phyloP scores from a whole-genome alignment of 257 asterid species.

The Nicotiana paniculata region DNA sequence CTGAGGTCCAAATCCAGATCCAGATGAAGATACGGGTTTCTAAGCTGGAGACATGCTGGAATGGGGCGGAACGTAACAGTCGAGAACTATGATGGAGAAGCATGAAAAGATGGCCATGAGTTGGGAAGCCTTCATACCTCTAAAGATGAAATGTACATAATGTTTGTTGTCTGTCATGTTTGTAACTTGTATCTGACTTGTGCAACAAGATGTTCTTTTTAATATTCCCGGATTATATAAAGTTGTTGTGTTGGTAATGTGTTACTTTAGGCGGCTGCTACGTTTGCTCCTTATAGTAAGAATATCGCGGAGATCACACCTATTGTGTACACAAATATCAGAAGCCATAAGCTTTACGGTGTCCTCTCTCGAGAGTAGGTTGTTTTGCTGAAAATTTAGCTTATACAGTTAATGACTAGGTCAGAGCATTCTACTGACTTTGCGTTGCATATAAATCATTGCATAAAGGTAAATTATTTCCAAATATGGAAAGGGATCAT shows the following conservation, averaged over 20 bases:
- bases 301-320: too few species aligned
- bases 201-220: not conserved
- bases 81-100: not conserved
- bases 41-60: not conserved
- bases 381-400: too few species aligned
- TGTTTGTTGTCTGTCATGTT: not conserved
- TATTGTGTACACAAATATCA: too few species aligned
- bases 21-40: not conserved
- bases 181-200: not conserved
- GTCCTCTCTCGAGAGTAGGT: too few species aligned
- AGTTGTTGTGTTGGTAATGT: not conserved
- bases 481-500: too few species aligned
- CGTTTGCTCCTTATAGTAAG: not conserved
- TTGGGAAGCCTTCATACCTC: not conserved
- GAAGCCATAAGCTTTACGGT: too few species aligned
- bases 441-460: too few species aligned
- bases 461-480: too few species aligned
- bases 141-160: conserved; percentile 1
- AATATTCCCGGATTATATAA: not conserved
- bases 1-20: not conserved
- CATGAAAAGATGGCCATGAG: not conserved
- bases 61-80: not conserved
- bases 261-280: not conserved
- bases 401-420: too few species aligned
- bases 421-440: too few species aligned